These are phyloP conservation scores for Glarea lozoyensis DNA, from an alignment of 495 filamentous ascomycete species.

Conservation along the genomic window DNA sequence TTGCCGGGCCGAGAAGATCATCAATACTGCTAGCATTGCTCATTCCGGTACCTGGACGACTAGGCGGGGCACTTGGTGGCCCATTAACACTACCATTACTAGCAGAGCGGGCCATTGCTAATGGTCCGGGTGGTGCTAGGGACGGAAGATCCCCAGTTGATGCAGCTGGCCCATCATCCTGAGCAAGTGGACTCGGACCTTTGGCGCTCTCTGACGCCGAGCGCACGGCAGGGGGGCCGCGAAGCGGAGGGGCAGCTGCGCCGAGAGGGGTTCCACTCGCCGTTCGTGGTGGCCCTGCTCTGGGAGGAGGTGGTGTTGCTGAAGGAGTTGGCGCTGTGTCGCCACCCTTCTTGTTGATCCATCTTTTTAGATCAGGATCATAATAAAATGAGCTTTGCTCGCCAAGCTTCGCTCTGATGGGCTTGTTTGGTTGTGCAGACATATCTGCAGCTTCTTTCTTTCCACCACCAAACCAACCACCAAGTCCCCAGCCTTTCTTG, in stretches of 20 bases:
- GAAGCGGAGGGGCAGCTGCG: conserved; percentile 28
- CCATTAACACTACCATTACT: conserved; percentile 32
- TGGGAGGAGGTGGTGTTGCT: conserved; percentile 41
- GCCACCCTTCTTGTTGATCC: conserved; percentile 92
- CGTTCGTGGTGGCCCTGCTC: conserved; percentile 20
- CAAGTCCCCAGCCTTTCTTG: conserved; percentile 78
- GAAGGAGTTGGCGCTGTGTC: conserved; percentile 33
- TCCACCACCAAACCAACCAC: conserved; percentile 60
- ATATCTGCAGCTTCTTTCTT: conserved; percentile 34
- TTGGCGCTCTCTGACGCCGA: neutral
- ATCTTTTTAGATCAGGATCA: conserved; percentile 88
- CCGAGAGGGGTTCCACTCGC: conserved; percentile 6
- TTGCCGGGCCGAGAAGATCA: conserved; percentile 66
- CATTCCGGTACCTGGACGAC: conserved; percentile 55
- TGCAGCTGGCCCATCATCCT: conserved; percentile 17
- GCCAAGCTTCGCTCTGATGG: conserved; percentile 89
- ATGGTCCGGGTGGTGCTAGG: conserved; percentile 19
- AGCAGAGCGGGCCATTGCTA: conserved; percentile 35
- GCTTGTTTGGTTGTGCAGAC: conserved; percentile 46
- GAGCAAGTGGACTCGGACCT: neutral
- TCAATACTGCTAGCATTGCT: conserved; percentile 80
- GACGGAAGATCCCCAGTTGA: conserved; percentile 8
- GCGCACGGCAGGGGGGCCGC: conserved; percentile 1
- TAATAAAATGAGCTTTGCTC: conserved; percentile 91
- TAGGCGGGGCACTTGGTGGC: conserved; percentile 31